phyloP scores from a whole-genome alignment of 495 filamentous ascomycete species.

The Penicillium cinerascens region DNA sequence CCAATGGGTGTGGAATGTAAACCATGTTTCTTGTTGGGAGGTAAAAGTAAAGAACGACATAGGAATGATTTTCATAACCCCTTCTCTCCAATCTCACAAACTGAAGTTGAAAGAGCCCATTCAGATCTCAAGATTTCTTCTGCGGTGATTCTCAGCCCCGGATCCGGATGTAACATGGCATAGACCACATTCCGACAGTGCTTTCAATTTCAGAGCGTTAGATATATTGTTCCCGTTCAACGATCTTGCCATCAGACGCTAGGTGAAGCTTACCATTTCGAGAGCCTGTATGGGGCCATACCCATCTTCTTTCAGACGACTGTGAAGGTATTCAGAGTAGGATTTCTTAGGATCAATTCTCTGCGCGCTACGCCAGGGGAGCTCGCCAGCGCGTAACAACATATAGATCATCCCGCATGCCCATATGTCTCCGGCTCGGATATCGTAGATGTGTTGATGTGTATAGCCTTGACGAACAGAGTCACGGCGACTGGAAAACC shows the following conservation, averaged over 20 bases:
- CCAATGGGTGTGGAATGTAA: no score
- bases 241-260: neutral
- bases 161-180: slow-evolving; percentile 84
- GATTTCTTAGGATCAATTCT: neutral
- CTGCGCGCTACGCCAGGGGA: slow-evolving; percentile 13
- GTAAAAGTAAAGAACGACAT: no score
- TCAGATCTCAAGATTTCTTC: slow-evolving; percentile 86
- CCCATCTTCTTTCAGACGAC: neutral
- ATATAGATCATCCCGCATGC: slow-evolving; percentile 20
- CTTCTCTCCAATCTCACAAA: slow-evolving; percentile 84
- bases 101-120: slow-evolving; percentile 83
- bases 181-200: slow-evolving; percentile 88
- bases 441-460: neutral
- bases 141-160: slow-evolving; percentile 73
- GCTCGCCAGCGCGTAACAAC: slow-evolving; percentile 7
- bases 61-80: slow-evolving; percentile 34
- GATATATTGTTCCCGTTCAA: slow-evolving; percentile 18
- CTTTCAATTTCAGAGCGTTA: slow-evolving; percentile 18
- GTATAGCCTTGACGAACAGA: neutral
- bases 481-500: slow-evolving; percentile 1
- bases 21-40: no score
- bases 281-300: neutral
- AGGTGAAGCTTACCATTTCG: neutral
- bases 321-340: neutral
- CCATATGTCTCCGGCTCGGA: slow-evolving; percentile 19